Base-by-base conservation (phyloP, 2,329 filamentous ascomycete species). In the Aspergillus quadrilineatus region DNA sequence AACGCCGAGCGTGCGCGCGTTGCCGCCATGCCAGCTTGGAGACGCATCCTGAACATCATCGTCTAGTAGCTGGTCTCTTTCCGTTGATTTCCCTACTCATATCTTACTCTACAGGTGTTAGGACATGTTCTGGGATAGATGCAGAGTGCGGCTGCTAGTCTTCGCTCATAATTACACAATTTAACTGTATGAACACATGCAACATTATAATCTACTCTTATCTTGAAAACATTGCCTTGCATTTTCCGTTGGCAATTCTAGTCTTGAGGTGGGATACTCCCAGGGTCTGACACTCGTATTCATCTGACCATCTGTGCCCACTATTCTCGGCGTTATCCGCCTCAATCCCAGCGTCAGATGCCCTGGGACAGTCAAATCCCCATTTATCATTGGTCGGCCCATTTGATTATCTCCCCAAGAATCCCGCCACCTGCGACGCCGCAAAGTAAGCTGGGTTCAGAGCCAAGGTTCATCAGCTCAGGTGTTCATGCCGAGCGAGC, bases 1-100 rank as follows among this genome's bases (percentile, higher is more conserved):
- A 81, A 86, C 68, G 79, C 74, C 6, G 55, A 63, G 32, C 55
- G 56, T 26, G 50, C 50, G 6, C 50, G 50, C 8, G 0, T 56
- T 1, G 60, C 60, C 29, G 60, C 60, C 7, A 42, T 63, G 52
- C 59, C 56, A 6, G n/a, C 17, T 4, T 63, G 59, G 60, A 53
- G 42, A 30, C 45, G 46, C 8, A 7, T 43, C 3, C 30, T 61
- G 28, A 53, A 54, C 36, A 4, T 56, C 14, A n/a, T 56, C 10
- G 32, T 63, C 51, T 63, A 62, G 42, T 42, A 49, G 32, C 34
- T 34, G 15, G 28, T 43, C 43, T 55, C 17, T 26, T n/a, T 12
- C 34, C 9, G n/a, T 6, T 37, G 26, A 8, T 30, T 5, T 8
- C 28, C 7, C 14, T 49, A 50, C 41, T 29, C 42, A 6, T 29